These are phyloP conservation scores for Pyrenopolyporus hunteri DNA, from an alignment of 495 filamentous ascomycete species.

Conservation along the genomic window DNA sequence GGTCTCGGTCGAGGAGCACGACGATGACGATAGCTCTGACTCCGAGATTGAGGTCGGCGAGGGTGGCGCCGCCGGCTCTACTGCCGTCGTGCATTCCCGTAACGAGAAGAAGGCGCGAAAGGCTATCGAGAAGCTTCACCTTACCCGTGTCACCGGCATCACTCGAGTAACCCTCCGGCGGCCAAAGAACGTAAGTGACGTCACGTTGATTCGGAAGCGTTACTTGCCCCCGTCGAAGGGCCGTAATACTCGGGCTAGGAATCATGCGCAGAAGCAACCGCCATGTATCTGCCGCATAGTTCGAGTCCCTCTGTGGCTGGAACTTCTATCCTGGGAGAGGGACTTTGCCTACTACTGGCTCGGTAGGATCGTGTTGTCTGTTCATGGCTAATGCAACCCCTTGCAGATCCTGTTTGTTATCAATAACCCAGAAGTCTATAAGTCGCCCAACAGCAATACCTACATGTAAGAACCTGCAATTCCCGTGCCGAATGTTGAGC, in stretches of 20 bases:
- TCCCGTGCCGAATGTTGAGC: background rate
- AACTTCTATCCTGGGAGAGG: background rate
- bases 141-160: constrained; percentile 95
- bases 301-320: background rate
- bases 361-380: background rate
- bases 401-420: constrained; percentile 96
- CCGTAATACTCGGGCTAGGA: background rate
- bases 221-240: background rate
- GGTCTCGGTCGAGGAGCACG: constrained; percentile 78
- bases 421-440: constrained; percentile 99
- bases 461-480: constrained; percentile 80
- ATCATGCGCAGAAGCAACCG: background rate
- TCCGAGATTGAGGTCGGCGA: constrained; percentile 75
- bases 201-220: background rate
- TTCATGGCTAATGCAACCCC: constrained; percentile 36
- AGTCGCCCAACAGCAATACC: constrained; percentile 96
- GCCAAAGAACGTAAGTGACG: constrained; percentile 89
- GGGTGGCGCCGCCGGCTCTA: constrained; percentile 77
- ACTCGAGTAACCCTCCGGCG: constrained; percentile 96
- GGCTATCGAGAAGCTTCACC: constrained; percentile 95
- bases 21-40: constrained; percentile 73
- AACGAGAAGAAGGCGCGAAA: constrained; percentile 99
- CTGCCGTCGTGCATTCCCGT: constrained; percentile 90
- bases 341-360: background rate
- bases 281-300: background rate